Evolutionary conservation across 2,329 filamentous ascomycete species (phyloP), one percentile per base, ranked within the genome.

Genomic region (Microdochium paspali): DNA sequence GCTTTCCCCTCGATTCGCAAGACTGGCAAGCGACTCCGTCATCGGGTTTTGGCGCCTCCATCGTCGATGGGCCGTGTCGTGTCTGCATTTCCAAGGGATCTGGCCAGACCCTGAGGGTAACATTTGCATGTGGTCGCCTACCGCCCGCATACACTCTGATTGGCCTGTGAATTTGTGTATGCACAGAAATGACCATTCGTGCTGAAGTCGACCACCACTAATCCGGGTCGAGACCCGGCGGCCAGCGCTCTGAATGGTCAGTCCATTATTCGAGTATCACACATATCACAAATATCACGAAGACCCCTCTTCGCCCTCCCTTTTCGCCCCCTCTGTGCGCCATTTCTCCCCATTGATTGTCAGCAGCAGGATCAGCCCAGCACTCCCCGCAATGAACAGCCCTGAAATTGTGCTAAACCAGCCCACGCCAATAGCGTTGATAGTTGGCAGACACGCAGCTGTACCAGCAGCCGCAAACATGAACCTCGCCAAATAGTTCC

Each of bases 361-460:
- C 44, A 31, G 21, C 25, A 32, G 10, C 3, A 23, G 15, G 13
- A 32, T 26, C 10, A 26, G 18, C 3, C 21, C 25, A 3, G 25
- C 44, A n/a, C 44, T 31, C 25, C 12, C 24, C 12, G 32, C 25
- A 4, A 45, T 26, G 15, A 45, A 30, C 44, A 31, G 25, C 10
- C 44, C 35, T 9, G 45, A 47, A 20, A 49, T 35, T 5, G 48
- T 49, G 24, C 31, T 49, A 23, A 49, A 49, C 23, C 44, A 42
- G 26, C 44, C 44, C 21, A 45, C 44, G 9, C 44, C 44, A 23
- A 45, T 31, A 15, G 10, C 3, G 24, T 45, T 15, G 26, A 45
- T 31, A 7, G 44, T 26, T 6, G 44, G 44, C 24, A 45, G 24
- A n/a, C 25, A 26, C 24, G 30, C 28, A 13, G 44, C 44, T n/a